Evolutionary conservation across 192 early-diverging fungal species (phyloP), one percentile per base, ranked within the genome.

Genomic region (Linnemannia zychae): DNA sequence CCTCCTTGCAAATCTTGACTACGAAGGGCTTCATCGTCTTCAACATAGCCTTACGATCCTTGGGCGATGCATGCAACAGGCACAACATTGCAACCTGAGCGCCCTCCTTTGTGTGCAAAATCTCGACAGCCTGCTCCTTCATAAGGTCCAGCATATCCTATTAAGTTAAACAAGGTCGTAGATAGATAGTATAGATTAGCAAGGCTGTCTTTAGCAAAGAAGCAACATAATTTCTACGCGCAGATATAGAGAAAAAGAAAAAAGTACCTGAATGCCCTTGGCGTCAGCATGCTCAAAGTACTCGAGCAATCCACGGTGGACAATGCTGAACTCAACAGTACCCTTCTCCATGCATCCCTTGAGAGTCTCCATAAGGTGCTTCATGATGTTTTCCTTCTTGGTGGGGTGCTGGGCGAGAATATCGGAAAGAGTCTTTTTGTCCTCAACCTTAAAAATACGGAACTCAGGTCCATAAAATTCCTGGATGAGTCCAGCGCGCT

Each of bases 401-500:
- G 87, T 75, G 1, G 95, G 96, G 76, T 94, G 82, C 44, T 89
- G 88, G 33, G 87, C 81, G 70, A 96, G 68, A 57, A 97, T 77
- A 46, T 89, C 89, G 22, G 92, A 87, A 67, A 97, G 76, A 16
- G 88, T 82, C 83, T 92, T 79, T 67, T 83, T 87, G 57, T 87
- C 72, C 60, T 81, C 79, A 57, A 90, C 89, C 92, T 94, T 96
- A 86, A 97, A 98, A 33, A 99, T 77, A 5, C 95, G 92, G 89
- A 95, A 97, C 83, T 99, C 97, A 17, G 93, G 94, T 63, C 97
- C 97, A 87, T 98, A 99, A 81, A 99, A 96, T 90, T 99, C 97
- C 68, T 96, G 93, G 67, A 97, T 91, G 78, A 99, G 87, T 22
- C 88, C 84, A 63, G 89, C 89, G 50, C 94, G 82, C 86, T 99